Conservation (phyloP, 192 early-diverging fungal genomes). For the Globomyces pollinis-pini region DNA sequence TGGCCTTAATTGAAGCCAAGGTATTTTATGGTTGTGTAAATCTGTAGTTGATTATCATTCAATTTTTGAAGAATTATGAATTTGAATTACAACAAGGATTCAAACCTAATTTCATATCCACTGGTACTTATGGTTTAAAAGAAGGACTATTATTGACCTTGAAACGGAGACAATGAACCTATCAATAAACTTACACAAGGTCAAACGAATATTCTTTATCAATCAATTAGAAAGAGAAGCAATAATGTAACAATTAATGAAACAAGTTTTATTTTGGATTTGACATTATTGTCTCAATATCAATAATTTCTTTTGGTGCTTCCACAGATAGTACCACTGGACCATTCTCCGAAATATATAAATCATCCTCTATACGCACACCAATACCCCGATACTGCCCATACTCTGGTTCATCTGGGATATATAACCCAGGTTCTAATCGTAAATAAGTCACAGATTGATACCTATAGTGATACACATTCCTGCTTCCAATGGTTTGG, state of each 20-base stretch:
- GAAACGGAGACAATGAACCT: not conserved
- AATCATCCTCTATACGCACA: constrained; percentile 94
- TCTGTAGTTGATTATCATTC: not conserved
- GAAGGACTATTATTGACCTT: not conserved
- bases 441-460: constrained; percentile 6
- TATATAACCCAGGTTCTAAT: constrained; percentile 86
- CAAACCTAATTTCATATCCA: not conserved
- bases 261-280: too few relatives aligned
- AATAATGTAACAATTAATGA: too few relatives aligned
- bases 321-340: constrained; percentile 62
- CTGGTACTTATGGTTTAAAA: not conserved
- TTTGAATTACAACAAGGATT: not conserved
- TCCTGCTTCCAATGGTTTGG: constrained; percentile 57
- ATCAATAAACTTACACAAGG: too few relatives aligned
- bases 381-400: constrained; percentile 83
- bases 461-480: constrained; percentile 91
- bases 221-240: too few relatives aligned
- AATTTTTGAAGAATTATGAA: not conserved
- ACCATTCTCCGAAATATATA: constrained; percentile 57
- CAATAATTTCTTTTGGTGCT: constrained; percentile 80
- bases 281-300: constrained; percentile 39
- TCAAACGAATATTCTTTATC: too few relatives aligned
- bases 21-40: too few relatives aligned
- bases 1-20: constrained; percentile 35
- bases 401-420: constrained; percentile 62